Percentiles rank a stretch among this genome's conserved stretches.
Evolutionary conservation across 2,329 filamentous ascomycete genomes (phyloP).

Genomic region (Colletotrichum echinochloae): DNA sequence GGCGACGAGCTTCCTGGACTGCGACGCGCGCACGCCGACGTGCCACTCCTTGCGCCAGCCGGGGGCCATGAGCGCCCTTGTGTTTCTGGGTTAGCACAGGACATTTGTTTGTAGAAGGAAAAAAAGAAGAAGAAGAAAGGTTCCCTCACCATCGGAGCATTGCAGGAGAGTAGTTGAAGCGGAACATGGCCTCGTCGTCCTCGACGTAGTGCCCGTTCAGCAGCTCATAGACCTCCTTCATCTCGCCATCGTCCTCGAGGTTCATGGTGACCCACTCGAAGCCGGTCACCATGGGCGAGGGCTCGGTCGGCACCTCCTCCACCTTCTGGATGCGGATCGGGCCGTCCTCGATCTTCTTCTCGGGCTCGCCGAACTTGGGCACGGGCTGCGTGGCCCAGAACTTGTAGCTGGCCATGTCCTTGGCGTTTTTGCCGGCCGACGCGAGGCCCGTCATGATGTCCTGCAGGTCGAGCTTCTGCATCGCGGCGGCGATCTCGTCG

Average conservation of each 20-base stretch:
- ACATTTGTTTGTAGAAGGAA: too few relatives aligned
- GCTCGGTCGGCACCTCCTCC: conserved; percentile 82
- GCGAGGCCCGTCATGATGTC: conserved; percentile 82
- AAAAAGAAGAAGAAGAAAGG: background rate
- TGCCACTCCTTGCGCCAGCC: conserved; percentile 97
- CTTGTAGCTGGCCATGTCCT: conserved; percentile 97
- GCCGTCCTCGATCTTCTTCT: conserved; percentile 75
- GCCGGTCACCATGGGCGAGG: conserved; percentile 78
- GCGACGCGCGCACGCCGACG: conserved; percentile 86
- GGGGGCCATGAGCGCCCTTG: conserved; percentile 93
- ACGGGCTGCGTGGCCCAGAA: conserved; percentile 99
- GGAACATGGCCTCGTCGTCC: conserved; percentile 96
- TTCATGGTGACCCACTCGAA: conserved; percentile 98
- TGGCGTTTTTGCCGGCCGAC: conserved; percentile 85
- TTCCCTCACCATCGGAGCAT: conserved; percentile 85
- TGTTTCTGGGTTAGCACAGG: conserved; percentile 16
- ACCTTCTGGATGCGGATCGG: conserved; percentile 85
- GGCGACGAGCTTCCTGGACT: conserved; percentile 88
- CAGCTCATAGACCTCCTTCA: conserved; percentile 92
- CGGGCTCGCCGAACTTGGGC: conserved; percentile 78
- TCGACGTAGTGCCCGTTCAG: conserved; percentile 96
- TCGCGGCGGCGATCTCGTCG: conserved; percentile 61
- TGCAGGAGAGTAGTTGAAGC: conserved; percentile 92
- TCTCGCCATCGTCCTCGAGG: conserved; percentile 79
- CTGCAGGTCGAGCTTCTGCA: conserved; percentile 74